These are phyloP conservation scores for Aspergillus sp. DNA, from an alignment of 2,329 filamentous ascomycete genomes.

Conservation along the genomic window DNA sequence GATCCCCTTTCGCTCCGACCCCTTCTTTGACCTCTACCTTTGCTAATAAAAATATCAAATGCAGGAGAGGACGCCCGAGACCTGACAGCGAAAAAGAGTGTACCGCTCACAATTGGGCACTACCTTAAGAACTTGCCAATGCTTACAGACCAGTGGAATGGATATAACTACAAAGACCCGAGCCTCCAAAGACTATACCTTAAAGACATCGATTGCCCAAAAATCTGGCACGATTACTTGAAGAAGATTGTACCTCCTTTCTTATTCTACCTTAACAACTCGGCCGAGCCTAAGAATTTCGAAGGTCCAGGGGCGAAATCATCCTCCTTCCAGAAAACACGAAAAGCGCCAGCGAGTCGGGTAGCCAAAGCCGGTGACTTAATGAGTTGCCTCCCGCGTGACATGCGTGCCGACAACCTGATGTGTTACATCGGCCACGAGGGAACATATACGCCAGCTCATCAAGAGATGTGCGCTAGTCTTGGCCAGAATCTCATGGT, in stretches of 20 bases:
- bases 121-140: slow-evolving; percentile 86
- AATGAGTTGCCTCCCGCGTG: slow-evolving; percentile 84
- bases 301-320: slow-evolving; percentile 54
- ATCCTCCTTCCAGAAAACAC: slow-evolving; percentile 43
- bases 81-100: slow-evolving; percentile 68
- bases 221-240: slow-evolving; percentile 79
- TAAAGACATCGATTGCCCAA: slow-evolving; percentile 94
- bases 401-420: slow-evolving; percentile 91
- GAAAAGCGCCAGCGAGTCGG: slow-evolving; percentile 51
- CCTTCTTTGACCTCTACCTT: background rate
- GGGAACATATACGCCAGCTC: slow-evolving; percentile 91
- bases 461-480: slow-evolving; percentile 96
- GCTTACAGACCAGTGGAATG: slow-evolving; percentile 78
- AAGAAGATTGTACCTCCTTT: slow-evolving; percentile 73
- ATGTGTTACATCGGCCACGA: slow-evolving; percentile 99
- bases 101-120: slow-evolving; percentile 84
- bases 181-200: slow-evolving; percentile 84
- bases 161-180: slow-evolving; percentile 74
- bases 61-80: slow-evolving; percentile 83
- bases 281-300: slow-evolving; percentile 53
- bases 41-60: background rate
- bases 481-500: slow-evolving; percentile 99
- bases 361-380: slow-evolving; percentile 79
- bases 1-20: slow-evolving; percentile 16
- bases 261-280: slow-evolving; percentile 90